Evolutionary conservation across 2,329 filamentous ascomycete genomes (phyloP).

Genomic region (Cryphonectria radicalis): DNA sequence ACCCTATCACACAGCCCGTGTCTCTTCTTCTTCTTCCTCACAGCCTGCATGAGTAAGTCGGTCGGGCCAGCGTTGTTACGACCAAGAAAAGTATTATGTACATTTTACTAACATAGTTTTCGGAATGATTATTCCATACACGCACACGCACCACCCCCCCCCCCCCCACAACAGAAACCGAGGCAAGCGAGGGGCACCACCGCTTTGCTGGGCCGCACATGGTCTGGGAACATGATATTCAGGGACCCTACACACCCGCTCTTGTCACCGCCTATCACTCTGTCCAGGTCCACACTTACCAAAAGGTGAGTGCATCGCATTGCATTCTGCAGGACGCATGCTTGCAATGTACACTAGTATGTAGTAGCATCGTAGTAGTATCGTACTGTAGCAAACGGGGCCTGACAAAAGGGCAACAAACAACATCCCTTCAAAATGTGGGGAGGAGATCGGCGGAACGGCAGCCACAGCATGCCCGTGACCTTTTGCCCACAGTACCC

Average conservation of each 20-base stretch:
- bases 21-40: not conserved
- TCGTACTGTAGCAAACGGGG: not conserved
- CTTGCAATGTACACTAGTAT: no score
- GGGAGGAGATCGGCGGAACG: slow-evolving; percentile 11
- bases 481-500: not conserved
- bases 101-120: not conserved
- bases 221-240: slow-evolving; percentile 6
- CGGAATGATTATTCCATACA: not conserved
- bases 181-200: not conserved
- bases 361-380: no score
- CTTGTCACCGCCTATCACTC: slow-evolving; percentile 7
- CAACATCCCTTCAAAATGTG: not conserved
- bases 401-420: not conserved
- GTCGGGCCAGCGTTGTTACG: not conserved
- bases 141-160: not conserved
- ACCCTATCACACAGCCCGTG: not conserved
- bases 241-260: not conserved
- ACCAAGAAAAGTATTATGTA: not conserved
- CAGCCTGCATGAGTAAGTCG: slow-evolving; percentile 2
- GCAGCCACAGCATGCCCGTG: not conserved
- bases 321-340: not conserved
- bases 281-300: not conserved
- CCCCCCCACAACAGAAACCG: not conserved
- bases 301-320: not conserved
- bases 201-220: slow-evolving; percentile 1